These are phyloP conservation scores for Rhexocercosporidium sp. DNA, from an alignment of 2,329 filamentous ascomycete species.

Conservation along the genomic window DNA sequence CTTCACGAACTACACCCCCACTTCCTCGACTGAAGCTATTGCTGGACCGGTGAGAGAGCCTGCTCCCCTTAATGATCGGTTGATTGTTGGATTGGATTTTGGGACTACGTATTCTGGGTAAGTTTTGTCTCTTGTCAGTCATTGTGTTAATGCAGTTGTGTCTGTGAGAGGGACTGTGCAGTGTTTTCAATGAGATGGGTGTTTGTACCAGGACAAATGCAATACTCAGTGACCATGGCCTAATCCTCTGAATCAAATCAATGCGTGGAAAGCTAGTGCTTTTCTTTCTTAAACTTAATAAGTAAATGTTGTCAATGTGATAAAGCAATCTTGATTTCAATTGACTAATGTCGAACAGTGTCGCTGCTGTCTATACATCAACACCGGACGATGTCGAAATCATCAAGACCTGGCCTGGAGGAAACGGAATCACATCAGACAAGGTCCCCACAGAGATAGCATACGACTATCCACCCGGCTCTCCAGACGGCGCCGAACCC, in stretches of 20 bases:
- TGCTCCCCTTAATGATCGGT: slow-evolving; percentile 60
- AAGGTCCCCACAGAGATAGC: slow-evolving; percentile 82
- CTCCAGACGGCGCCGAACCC: slow-evolving; percentile 49
- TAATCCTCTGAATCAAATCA: no score
- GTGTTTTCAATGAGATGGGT: background rate
- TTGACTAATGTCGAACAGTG: slow-evolving; percentile 48
- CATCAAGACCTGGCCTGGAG: slow-evolving; percentile 84
- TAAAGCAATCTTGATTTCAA: background rate
- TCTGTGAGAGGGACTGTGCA: background rate
- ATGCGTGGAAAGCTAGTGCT: no score
- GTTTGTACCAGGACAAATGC: no score
- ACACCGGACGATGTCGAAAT: slow-evolving; percentile 82
- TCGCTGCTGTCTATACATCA: slow-evolving; percentile 75
- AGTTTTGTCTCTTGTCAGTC: slow-evolving; percentile 41
- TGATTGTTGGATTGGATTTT: slow-evolving; percentile 83
- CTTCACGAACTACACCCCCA: slow-evolving; percentile 51
- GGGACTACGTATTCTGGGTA: slow-evolving; percentile 84
- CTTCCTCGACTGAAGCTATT: slow-evolving; percentile 65
- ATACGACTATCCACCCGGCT: slow-evolving; percentile 54
- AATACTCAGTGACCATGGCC: no score
- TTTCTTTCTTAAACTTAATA: no score
- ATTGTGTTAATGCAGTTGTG: background rate
- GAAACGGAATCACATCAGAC: slow-evolving; percentile 85
- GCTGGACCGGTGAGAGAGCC: slow-evolving; percentile 63
- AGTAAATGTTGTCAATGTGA: background rate